Conservation (phyloP, 495 filamentous ascomycete species). For the Aspergillus cavernicola region DNA sequence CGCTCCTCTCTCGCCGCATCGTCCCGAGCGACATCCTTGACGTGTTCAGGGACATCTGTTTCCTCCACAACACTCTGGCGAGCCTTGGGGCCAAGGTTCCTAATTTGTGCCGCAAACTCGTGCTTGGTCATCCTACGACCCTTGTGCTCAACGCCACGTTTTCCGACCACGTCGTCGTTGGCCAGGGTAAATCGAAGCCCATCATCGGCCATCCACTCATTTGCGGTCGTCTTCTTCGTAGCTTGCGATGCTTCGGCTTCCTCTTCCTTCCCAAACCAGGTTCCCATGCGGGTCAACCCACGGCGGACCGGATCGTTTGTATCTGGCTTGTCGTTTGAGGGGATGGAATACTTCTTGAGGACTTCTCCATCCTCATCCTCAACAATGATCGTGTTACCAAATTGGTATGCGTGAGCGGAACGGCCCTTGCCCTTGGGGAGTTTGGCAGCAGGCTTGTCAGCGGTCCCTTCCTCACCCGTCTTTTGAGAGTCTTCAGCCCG, state of each 20-base stretch:
- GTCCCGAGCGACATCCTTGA: slow-evolving; percentile 53
- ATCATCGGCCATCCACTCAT: slow-evolving; percentile 61
- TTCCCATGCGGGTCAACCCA: slow-evolving; percentile 56
- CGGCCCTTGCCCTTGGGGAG: slow-evolving; percentile 31
- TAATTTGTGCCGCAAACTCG: slow-evolving; percentile 84
- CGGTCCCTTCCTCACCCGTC: slow-evolving; percentile 15
- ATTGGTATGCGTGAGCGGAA: slow-evolving; percentile 89
- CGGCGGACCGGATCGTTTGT: slow-evolving; percentile 40
- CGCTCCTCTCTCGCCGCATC: slow-evolving; percentile 33
- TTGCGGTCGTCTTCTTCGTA: slow-evolving; percentile 26
- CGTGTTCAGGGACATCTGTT: slow-evolving; percentile 57
- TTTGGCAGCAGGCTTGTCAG: slow-evolving; percentile 13
- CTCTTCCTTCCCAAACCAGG: slow-evolving; percentile 56
- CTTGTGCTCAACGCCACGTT: slow-evolving; percentile 34
- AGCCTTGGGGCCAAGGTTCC: slow-evolving; percentile 71
- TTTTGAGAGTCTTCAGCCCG: slow-evolving; percentile 18
- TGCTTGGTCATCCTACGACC: slow-evolving; percentile 84
- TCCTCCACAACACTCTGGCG: slow-evolving; percentile 68
- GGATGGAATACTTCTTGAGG: slow-evolving; percentile 92
- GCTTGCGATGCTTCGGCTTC: slow-evolving; percentile 42
- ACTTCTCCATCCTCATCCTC: slow-evolving; percentile 98
- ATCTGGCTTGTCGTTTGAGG: slow-evolving; percentile 36
- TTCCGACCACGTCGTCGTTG: slow-evolving; percentile 28
- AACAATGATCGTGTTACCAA: slow-evolving; percentile 95
- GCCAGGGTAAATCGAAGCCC: slow-evolving; percentile 83